Conservation (phyloP, 106 monocot species). For the Dendrobium officinale region DNA sequence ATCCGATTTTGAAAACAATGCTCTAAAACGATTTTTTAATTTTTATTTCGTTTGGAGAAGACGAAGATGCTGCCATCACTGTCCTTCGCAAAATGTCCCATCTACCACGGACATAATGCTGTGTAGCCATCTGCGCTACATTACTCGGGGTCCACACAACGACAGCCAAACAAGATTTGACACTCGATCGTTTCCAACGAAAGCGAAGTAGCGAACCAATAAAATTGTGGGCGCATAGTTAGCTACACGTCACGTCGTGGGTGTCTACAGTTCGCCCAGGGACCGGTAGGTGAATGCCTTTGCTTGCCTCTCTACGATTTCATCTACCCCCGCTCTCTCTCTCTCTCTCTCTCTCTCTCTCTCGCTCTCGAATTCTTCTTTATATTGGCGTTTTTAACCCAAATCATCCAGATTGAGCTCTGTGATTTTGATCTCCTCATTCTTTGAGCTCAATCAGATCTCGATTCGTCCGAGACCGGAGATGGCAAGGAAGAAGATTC, state of each 20-base stretch:
- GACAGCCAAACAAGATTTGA: too few species aligned
- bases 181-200: too few species aligned
- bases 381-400: not conserved
- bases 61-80: too few species aligned
- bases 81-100: not conserved
- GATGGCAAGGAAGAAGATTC: conserved; percentile 78
- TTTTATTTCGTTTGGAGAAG: too few species aligned
- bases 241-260: not conserved
- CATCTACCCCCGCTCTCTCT: not conserved
- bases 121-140: not conserved
- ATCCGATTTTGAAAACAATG: too few species aligned
- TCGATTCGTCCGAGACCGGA: not conserved
- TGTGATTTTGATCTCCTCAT: not conserved
- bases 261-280: not conserved
- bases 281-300: conserved; percentile 1
- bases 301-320: too few species aligned
- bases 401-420: not conserved
- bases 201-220: too few species aligned
- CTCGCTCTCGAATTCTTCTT: not conserved
- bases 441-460: not conserved
- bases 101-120: not conserved
- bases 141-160: not conserved
- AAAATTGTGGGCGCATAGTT: not conserved
- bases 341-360: not conserved
- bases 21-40: too few species aligned